Evolutionary conservation across 495 filamentous ascomycete species (phyloP).

Genomic region (Venustampulla echinocandica): DNA sequence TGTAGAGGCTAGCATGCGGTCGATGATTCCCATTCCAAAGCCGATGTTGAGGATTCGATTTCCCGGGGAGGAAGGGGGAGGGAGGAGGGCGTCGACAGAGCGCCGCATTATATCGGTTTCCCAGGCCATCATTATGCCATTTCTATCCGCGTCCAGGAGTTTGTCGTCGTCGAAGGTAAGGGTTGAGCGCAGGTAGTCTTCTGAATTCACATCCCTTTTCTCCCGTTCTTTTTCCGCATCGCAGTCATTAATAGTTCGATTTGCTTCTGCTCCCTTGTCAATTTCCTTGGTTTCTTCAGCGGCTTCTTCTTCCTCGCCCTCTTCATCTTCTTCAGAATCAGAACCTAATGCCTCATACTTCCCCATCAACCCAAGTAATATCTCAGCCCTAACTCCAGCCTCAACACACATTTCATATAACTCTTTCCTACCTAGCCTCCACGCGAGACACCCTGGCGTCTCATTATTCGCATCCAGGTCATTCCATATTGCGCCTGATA

Average conservation of each 20-base stretch:
- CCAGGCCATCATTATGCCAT: conserved; percentile 98
- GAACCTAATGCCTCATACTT: conserved; percentile 68
- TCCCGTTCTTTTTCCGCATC: conserved; percentile 10
- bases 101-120: conserved; percentile 82
- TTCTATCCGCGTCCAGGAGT: conserved; percentile 69
- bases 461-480: conserved; percentile 77
- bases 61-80: conserved; percentile 38
- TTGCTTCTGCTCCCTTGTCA: too few species aligned
- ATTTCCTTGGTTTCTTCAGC: conserved; percentile 5
- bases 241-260: too few species aligned
- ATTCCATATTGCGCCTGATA: conserved; percentile 95
- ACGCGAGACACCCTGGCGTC: conserved; percentile 85
- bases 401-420: conserved; percentile 83
- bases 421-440: conserved; percentile 56
- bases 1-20: conserved; percentile 68
- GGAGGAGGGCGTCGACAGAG: conserved; percentile 57
- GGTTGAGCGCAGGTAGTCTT: conserved; percentile 66
- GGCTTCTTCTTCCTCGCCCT: conserved; percentile 33
- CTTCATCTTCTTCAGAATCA: conserved; percentile 50
- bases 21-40: conserved; percentile 94
- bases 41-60: conserved; percentile 82
- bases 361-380: conserved; percentile 67
- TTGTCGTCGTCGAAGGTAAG: conserved; percentile 63
- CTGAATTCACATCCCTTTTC: conserved; percentile 27
- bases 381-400: conserved; percentile 84